Base-by-base conservation (phyloP, 164 flowering plant genomes). In the Vitis rotundifolia region DNA sequence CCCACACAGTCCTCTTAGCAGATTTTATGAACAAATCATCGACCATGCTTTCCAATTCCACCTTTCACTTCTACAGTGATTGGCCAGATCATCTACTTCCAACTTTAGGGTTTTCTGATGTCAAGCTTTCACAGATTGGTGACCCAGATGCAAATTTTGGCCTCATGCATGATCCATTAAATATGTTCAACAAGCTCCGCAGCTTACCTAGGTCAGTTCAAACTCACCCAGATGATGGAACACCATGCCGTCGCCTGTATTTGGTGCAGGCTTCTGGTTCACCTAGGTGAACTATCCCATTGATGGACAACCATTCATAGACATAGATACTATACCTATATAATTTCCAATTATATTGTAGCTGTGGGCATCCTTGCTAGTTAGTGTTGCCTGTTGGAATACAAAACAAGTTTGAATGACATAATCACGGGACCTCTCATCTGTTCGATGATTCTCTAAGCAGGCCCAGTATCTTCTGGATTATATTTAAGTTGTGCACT, bases 91-190 rank as follows among this genome's bases (percentile, higher is more conserved):
- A 87, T 55, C 90, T 93, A 71, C 81, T 93, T 56, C 93, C 97
- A 50, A 82, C 98, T 60, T 81, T 93, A 14, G 98, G 97, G 26
- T 93, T 91, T 78, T 76, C 98, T 10, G 78, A 87, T 67, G 92
- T 91, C 14, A 81, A 74, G 64, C 90, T 91, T 71, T 91, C 97
- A 48, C 97, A 93, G 68, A 85, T 93, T 73, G 98, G 98, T 15
- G 98, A 93, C 61, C 90, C 98, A 22, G 98, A 93, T 84, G 98
- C 98, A 18, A 61, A 90, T 75, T 93, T 91, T 61, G 97, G 94
- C 15, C 90, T 91, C 52, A 68, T 91, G 84, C 81, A 83, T 54
- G 92, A 93, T 69, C 98, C 91, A 14, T 61, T 79, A 63, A 93
- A 89, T 81, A 78, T 93, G 68, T 93, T 93, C 85, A 88, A 91